Conservation (phyloP, 2,329 filamentous ascomycete genomes). For the Myriosclerotinia duriaeana region DNA sequence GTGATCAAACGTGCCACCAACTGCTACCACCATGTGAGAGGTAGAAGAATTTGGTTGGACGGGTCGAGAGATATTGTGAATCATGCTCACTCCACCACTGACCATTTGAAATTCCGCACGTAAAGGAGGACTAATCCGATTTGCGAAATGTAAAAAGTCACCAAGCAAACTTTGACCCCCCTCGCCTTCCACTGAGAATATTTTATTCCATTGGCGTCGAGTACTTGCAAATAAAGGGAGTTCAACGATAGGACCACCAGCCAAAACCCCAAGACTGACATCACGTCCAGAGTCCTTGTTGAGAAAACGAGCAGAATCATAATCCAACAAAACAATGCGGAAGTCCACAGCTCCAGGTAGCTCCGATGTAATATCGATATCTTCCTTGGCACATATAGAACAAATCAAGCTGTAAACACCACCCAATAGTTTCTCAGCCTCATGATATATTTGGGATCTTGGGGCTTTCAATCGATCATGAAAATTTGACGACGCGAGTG, state of each 20-base stretch:
- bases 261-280: slow-evolving; percentile 31
- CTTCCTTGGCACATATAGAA: slow-evolving; percentile 61
- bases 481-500: slow-evolving; percentile 59
- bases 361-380: slow-evolving; percentile 59
- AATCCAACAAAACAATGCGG: slow-evolving; percentile 71
- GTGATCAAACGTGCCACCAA: slow-evolving; percentile 96
- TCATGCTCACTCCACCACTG: slow-evolving; percentile 53
- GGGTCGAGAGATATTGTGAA: slow-evolving; percentile 31
- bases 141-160: slow-evolving; percentile 49
- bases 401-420: slow-evolving; percentile 77
- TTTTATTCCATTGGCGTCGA: slow-evolving; percentile 59
- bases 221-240: slow-evolving; percentile 53
- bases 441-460: slow-evolving; percentile 56
- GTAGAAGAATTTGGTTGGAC: slow-evolving; percentile 26
- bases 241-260: slow-evolving; percentile 43
- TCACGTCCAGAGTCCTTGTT: slow-evolving; percentile 32
- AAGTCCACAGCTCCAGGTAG: slow-evolving; percentile 72
- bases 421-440: slow-evolving; percentile 72
- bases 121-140: slow-evolving; percentile 49
- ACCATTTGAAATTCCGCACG: slow-evolving; percentile 54
- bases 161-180: slow-evolving; percentile 58
- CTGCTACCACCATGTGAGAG: slow-evolving; percentile 63
- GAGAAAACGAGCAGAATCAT: slow-evolving; percentile 48
- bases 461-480: slow-evolving; percentile 51
- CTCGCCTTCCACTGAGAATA: slow-evolving; percentile 68